phyloP scores from a whole-genome alignment of 106 monocot genomes.

The Vanilla planifolia region DNA sequence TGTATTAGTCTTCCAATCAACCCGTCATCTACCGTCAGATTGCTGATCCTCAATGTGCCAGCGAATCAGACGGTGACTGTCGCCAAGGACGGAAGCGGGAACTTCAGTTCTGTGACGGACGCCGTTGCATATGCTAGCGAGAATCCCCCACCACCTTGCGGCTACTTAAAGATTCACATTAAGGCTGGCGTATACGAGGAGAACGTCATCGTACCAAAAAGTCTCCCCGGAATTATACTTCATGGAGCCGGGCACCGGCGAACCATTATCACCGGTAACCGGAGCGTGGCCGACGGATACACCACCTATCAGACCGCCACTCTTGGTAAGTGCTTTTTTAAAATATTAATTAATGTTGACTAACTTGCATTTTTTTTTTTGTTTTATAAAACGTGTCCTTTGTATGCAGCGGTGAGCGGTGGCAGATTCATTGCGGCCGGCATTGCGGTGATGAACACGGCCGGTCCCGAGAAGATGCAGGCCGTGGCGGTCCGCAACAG shows the following conservation, averaged over 20 bases:
- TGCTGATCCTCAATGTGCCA: neutral
- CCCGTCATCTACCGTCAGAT: neutral
- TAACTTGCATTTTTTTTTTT: neutral
- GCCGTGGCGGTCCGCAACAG: conserved; percentile 27
- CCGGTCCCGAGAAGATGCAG: conserved; percentile 15
- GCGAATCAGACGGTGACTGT: conserved; percentile 5
- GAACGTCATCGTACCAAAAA: conserved; percentile 1
- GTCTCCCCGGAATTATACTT: neutral
- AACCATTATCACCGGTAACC: conserved; percentile 7
- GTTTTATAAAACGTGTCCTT: neutral
- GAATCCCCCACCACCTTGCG: neutral
- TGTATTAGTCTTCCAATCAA: neutral
- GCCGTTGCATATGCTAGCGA: conserved; percentile 5
- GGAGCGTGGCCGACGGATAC: conserved; percentile 5
- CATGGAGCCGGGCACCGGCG: neutral
- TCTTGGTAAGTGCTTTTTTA: neutral
- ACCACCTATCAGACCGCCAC: conserved; percentile 5
- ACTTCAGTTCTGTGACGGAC: conserved; percentile 14
- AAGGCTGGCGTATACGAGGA: conserved; percentile 4
- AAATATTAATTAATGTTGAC: neutral
- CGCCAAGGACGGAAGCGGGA: conserved; percentile 23
- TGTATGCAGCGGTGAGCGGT: conserved; percentile 14
- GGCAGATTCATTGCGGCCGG: conserved; percentile 15
- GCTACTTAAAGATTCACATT: conserved; percentile 2
- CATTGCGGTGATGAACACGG: conserved; percentile 24